These are phyloP conservation scores for Pichia californica DNA, from an alignment of 805 yeast species.

Conservation along the genomic window DNA sequence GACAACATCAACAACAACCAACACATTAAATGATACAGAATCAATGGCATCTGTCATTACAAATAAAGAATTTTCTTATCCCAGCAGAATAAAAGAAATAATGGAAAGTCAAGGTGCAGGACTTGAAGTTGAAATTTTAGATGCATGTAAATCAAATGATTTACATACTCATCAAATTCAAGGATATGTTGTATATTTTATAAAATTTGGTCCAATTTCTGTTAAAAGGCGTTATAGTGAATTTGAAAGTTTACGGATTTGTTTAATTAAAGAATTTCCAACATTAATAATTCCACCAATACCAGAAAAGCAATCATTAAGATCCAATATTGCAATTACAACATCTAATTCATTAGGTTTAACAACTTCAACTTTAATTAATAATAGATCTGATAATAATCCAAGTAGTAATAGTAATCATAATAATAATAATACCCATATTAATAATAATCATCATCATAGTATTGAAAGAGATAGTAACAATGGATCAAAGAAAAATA, in stretches of 20 bases:
- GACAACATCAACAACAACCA: too few species aligned
- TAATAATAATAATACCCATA: too few species aligned
- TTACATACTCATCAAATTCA: slow-evolving; percentile 40
- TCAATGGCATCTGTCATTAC: neutral
- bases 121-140: slow-evolving; percentile 41
- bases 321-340: slow-evolving; percentile 27
- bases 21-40: neutral
- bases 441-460: neutral
- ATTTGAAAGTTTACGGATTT: slow-evolving; percentile 74
- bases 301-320: slow-evolving; percentile 73
- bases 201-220: slow-evolving; percentile 49
- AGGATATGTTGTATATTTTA: slow-evolving; percentile 73
- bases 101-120: slow-evolving; percentile 13
- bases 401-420: neutral
- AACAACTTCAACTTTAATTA: slow-evolving; percentile 5
- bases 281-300: slow-evolving; percentile 86
- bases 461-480: neutral
- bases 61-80: slow-evolving; percentile 16
- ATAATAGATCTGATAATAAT: neutral
- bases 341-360: slow-evolving; percentile 25
- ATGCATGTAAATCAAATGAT: slow-evolving; percentile 83
- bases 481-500: neutral
- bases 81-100: slow-evolving; percentile 23
- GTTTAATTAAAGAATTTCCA: slow-evolving; percentile 69
- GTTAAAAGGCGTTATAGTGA: slow-evolving; percentile 89